Base-by-base conservation (phyloP, 805 yeast species). In the Blastobotrys mokoenaii region DNA sequence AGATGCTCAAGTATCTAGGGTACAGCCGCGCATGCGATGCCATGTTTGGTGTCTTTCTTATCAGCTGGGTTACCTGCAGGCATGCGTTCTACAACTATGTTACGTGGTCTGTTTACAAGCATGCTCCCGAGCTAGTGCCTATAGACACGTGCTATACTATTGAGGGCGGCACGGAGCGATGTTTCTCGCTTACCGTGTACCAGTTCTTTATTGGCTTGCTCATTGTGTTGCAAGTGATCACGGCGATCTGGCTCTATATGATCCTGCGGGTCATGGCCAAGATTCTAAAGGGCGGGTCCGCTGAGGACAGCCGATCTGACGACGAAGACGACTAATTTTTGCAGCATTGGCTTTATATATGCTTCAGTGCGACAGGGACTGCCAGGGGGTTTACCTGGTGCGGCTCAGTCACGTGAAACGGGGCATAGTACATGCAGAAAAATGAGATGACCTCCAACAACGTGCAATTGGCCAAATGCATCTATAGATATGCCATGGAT, bases 261-360 rank as follows among this genome's bases (percentile, higher is more conserved):
- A 87, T 88, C 47, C 50, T 74, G 10, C 79, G 75, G 53, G 94
- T 87, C 20, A 86, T 84, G 9, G 61, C 71, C 45, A 79, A 74
- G 59, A 90, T 87, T 18, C 50, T 86, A 20, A 68, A 73, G 7
- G 96, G 96, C 3, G 70, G 65, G 17, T 77, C 79, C 31, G 96
- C 96, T 1, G 95, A 85, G 54, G 96, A 88, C 61, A 81, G 82
- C 29, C 77, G 96, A 64, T 81, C 90, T 59, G 95, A 85, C 55
- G 81, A 73, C 46, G 94, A 84, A 45, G 86, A 80, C 43, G 70
- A 56, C 31, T 58, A 53, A 12, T 50, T 22, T 22, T 22, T 5
- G 4, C 8, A 8, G 8, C 27, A 22, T 8, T 22, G 27, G n/a
- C n/a, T n/a, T n/a, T n/a, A n/a, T n/a, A n/a, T n/a, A n/a, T n/a